Percentiles rank a stretch among this genome's conserved stretches.
phyloP scores from a whole-genome alignment of 1,139 yeast genomes.

The Debaryomyces udenii region DNA sequence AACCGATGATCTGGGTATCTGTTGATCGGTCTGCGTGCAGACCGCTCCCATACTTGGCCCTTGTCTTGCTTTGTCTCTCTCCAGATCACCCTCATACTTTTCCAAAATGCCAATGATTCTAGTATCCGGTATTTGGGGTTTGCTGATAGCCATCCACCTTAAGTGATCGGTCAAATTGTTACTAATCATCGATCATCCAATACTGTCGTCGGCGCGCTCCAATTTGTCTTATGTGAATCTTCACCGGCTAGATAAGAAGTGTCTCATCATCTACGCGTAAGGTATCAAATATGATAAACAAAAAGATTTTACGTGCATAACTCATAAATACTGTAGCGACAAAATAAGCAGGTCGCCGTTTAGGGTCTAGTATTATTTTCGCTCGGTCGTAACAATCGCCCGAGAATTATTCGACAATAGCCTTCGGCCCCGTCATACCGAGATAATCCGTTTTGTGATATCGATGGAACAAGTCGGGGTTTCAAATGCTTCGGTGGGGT shows the following conservation, averaged over 20 bases:
- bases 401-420: too few species aligned
- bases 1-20: background rate
- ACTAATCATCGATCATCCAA: conserved; percentile 13
- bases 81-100: conserved; percentile 1
- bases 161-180: conserved; percentile 22
- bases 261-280: conserved; percentile 1
- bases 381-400: too few species aligned
- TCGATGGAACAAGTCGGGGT: too few species aligned
- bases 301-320: background rate
- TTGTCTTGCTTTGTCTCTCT: background rate
- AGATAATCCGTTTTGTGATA: too few species aligned
- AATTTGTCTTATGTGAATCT: too few species aligned
- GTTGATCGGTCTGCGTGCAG: background rate
- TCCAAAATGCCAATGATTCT: conserved; percentile 6
- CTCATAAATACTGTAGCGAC: conserved; percentile 1
- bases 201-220: background rate
- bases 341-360: too few species aligned
- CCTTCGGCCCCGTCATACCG: too few species aligned
- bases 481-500: too few species aligned
- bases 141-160: conserved; percentile 19
- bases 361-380: too few species aligned
- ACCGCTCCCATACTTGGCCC: background rate
- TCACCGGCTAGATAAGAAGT: background rate
- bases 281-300: conserved; percentile 4
- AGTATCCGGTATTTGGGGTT: conserved; percentile 20